A percentile compares a stretch with the other conserved stretches of the same genome.
phyloP scores from a whole-genome alignment of 2,329 filamentous ascomycete species.

The Ophiostoma triangulosporum region DNA sequence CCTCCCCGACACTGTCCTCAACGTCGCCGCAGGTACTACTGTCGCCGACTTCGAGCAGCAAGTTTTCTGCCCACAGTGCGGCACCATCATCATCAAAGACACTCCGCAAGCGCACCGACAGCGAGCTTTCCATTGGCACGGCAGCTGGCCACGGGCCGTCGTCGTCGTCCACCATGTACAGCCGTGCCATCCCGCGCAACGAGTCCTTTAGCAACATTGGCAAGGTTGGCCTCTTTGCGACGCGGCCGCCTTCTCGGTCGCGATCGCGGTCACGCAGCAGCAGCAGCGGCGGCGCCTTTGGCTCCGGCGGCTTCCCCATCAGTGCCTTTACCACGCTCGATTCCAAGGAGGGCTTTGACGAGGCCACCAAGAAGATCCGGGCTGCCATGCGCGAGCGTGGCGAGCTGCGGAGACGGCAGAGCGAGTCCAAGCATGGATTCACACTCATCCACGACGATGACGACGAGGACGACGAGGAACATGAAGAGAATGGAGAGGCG shows the following conservation, averaged over 20 bases:
- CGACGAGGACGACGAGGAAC: constrained; percentile 9
- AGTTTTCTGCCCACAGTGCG: background rate
- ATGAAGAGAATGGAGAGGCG: constrained; percentile 11
- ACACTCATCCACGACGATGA: constrained; percentile 11
- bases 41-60: background rate
- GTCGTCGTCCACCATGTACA: constrained; percentile 35
- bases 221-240: constrained; percentile 79
- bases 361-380: constrained; percentile 72
- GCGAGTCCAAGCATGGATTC: constrained; percentile 17
- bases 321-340: constrained; percentile 56
- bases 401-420: constrained; percentile 43
- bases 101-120: constrained; percentile 28
- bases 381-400: constrained; percentile 74
- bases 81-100: background rate
- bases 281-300: constrained; percentile 50
- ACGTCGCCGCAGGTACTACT: constrained; percentile 1
- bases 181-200: constrained; percentile 57
- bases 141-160: constrained; percentile 15
- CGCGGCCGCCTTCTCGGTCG: constrained; percentile 62
- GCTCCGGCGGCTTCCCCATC: constrained; percentile 49
- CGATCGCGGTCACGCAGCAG: constrained; percentile 65
- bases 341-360: constrained; percentile 59
- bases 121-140: constrained; percentile 28
- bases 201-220: constrained; percentile 90
- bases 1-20: background rate